These are phyloP conservation scores for Papiliotrema flavescens DNA, from an alignment of 1,284 basidiomycete genomes.

Conservation along the genomic window DNA sequence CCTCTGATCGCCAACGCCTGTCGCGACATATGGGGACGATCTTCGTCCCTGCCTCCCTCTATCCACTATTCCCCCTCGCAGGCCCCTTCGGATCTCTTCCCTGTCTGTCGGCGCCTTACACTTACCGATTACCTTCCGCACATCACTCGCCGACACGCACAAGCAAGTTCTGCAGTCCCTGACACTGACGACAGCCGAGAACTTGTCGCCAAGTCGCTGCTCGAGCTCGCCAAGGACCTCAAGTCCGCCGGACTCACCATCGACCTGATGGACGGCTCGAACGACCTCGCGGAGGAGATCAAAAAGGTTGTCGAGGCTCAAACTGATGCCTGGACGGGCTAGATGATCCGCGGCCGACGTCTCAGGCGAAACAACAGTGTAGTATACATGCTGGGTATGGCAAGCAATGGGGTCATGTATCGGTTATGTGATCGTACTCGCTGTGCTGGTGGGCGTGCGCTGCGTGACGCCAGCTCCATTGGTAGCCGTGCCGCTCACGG, in stretches of 20 bases:
- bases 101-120: no score
- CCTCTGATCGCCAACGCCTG: no score
- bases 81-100: no score
- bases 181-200: slow-evolving; percentile 51
- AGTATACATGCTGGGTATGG: slow-evolving; percentile 2
- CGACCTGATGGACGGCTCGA: slow-evolving; percentile 61
- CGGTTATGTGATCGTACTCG: background rate
- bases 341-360: background rate
- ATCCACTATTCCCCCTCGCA: no score
- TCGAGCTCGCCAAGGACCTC: slow-evolving; percentile 56
- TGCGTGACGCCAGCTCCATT: no score
- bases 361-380: background rate
- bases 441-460: background rate
- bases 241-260: slow-evolving; percentile 62
- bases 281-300: slow-evolving; percentile 57
- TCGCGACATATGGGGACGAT: no score
- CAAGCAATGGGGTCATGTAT: background rate
- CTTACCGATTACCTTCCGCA: no score
- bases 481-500: no score
- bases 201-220: slow-evolving; percentile 60
- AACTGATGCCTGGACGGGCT: slow-evolving; percentile 34
- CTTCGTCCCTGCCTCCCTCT: no score
- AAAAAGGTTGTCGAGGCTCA: slow-evolving; percentile 60
- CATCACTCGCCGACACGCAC: no score
- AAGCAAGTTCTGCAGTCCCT: no score